Base-by-base conservation (phyloP, 768 basidiomycete species). In the Tremella fuciformis region DNA sequence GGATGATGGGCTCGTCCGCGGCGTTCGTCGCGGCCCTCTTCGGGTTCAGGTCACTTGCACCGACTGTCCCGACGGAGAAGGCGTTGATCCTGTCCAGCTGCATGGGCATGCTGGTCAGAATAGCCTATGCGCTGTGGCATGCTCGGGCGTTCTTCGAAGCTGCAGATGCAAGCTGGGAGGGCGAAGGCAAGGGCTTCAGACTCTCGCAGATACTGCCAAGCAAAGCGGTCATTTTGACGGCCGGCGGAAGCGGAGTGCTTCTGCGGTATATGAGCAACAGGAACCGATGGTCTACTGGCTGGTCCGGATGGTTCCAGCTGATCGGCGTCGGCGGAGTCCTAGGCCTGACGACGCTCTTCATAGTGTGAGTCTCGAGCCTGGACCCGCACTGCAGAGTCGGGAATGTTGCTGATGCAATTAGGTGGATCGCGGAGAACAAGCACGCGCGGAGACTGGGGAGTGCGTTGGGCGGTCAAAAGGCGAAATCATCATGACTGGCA, bases 1-100 rank as follows among this genome's bases (percentile, higher is more conserved):
- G 86, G 84, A 88, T 98, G 86, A 80, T 86, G n/a, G 78, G 73
- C 0, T 91, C 88, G 73, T 90, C 90, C 0, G 72, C 79, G 1
- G 76, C 83, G 0, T 94, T 92, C 72, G 83, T 88, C 41, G 65
- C 75, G 21, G 79, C 39, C 79, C 86, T 56, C 70, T 83, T 21
- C 60, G 66, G 29, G 63, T 84, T 62, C 82, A 84, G 76, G 11
- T 47, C 53, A 66, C 77, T 44, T 50, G 81, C 24, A 37, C 40
- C 38, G 4, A 61, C 38, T 29, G 15, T 40, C 3, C 37, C 24
- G 26, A 18, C 42, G 25, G 72, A 73, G 56, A 44, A 58, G 49
- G 48, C 62, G 1, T 48, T 74, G 24, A 66, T 74, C 37, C 58
- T 57, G 21, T 64, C 73, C 38, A 68, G 66, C 18, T 67, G 66